phyloP scores from a whole-genome alignment of 257 asterid genomes.

The Solanum chilense region DNA sequence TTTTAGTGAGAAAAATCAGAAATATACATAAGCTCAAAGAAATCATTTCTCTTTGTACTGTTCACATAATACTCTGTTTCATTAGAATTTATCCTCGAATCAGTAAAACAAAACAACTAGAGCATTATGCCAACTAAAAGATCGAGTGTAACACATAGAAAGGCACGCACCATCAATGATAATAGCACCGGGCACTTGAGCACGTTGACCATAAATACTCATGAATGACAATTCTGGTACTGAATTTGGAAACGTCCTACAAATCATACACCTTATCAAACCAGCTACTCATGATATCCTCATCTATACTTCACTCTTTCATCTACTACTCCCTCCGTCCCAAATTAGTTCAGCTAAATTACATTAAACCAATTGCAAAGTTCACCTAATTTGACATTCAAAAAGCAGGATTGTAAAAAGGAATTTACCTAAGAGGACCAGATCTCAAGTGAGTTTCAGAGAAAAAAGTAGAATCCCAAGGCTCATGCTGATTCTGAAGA shows the following conservation, averaged over 20 bases:
- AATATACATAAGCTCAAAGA: not conserved
- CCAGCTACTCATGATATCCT: not conserved
- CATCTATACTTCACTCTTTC: not conserved
- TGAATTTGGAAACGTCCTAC: slow-evolving; percentile 65
- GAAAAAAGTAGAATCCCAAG: slow-evolving; percentile 78
- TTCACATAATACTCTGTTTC: not conserved
- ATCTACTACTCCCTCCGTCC: not conserved
- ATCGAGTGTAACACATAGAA: not conserved
- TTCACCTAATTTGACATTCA: not conserved
- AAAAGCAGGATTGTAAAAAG: not conserved
- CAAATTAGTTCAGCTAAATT: not conserved
- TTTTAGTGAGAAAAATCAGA: slow-evolving; percentile 11
- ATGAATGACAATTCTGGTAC: slow-evolving; percentile 73
- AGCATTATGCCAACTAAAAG: not conserved
- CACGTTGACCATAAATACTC: slow-evolving; percentile 79
- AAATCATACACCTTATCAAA: not conserved
- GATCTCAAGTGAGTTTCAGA: slow-evolving; percentile 68
- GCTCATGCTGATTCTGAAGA: slow-evolving; percentile 68
- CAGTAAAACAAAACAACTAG: not conserved
- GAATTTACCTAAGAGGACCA: slow-evolving; percentile 72
- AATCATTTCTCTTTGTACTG: not conserved
- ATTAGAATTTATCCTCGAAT: not conserved
- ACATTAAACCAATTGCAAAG: not conserved
- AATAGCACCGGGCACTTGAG: slow-evolving; percentile 75
- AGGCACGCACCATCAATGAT: slow-evolving; percentile 68